Evolutionary conservation across 805 yeast genomes (phyloP), one percentile per base, ranked within the genome.

Genomic region (Kodamaea laetipori): DNA sequence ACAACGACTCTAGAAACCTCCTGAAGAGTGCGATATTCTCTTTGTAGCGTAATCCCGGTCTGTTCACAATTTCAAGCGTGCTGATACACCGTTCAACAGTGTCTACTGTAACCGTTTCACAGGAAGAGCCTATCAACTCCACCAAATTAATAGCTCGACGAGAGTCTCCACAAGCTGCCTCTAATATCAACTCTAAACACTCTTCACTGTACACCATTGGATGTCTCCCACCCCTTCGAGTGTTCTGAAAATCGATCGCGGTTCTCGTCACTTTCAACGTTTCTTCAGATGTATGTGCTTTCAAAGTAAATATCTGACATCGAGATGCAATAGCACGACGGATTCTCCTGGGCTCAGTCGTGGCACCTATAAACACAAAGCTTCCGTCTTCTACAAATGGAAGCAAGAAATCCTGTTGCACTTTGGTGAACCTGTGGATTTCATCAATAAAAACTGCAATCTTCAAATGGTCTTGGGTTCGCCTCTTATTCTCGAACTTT

Each of bases 351-450:
- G 86, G 81, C 3, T 97, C 97, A 0, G 98, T 90, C 0, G 99
- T 94, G n/a, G 98, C 97, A 4, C 99, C 99, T 40, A 92, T 81
- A 33, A 94, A 72, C 1, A 82, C 80, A 34, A 90, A 80, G 41
- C 80, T 80, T 2, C 98, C 98, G 21, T 78, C 69, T 60, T 94
- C 99, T 1, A 92, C 84, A 48, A 80, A 82, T 0, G 95, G 94
- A 30, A 94, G 67, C 37, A 95, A 77, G 37, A 82, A 76, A 61
- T 94, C 98, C 61, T 94, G 99, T 57, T 94, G 99, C 0, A 81
- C 71, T 47, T 85, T 84, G 51, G 82, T 82, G 60, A 89, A 90
- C 24, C 99, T 67, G 59, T 94, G 99, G 28, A 94, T 85, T 59
- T 94, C 99, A 64, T 94, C 99, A 41, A 90, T 79, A 56, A 94